Evolutionary conservation across 1,284 basidiomycete genomes (phyloP).

Genomic region (Ceratobasidium sp.): DNA sequence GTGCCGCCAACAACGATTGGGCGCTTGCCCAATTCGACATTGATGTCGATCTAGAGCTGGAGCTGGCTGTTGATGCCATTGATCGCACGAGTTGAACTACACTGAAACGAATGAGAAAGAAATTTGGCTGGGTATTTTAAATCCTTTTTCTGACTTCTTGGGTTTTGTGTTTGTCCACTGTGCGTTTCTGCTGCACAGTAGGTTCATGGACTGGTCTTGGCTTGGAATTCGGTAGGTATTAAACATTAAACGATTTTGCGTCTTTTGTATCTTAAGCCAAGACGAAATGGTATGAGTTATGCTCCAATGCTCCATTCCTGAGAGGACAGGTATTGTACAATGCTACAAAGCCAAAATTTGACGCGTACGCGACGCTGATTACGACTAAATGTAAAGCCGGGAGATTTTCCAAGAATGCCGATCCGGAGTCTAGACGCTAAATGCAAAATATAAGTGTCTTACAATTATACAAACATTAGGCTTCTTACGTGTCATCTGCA

Average conservation of each 20-base stretch:
- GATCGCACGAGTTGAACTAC: background rate
- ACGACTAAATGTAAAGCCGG: background rate
- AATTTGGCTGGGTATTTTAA: background rate
- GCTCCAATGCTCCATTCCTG: background rate
- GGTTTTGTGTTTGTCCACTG: background rate
- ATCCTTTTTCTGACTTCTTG: background rate
- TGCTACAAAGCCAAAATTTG: background rate
- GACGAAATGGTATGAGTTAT: background rate
- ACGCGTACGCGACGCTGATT: background rate
- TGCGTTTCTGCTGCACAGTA: background rate
- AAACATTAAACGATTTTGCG: background rate
- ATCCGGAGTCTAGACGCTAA: constrained; percentile 7
- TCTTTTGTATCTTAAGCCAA: background rate
- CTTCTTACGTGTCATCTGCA: constrained; percentile 32
- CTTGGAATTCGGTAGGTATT: constrained; percentile 5
- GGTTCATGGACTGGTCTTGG: constrained; percentile 19
- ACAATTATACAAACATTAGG: background rate
- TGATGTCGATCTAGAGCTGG: constrained; percentile 27
- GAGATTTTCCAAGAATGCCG: background rate
- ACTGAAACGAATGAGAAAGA: background rate
- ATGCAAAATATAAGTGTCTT: background rate
- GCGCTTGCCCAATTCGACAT: constrained; percentile 25
- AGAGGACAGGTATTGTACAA: background rate
- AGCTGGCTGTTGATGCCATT: constrained; percentile 25
- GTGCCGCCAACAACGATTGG: constrained; percentile 11